Conservation (phyloP, 2,329 filamentous ascomycete species). For the Xylariaceae sp. region DNA sequence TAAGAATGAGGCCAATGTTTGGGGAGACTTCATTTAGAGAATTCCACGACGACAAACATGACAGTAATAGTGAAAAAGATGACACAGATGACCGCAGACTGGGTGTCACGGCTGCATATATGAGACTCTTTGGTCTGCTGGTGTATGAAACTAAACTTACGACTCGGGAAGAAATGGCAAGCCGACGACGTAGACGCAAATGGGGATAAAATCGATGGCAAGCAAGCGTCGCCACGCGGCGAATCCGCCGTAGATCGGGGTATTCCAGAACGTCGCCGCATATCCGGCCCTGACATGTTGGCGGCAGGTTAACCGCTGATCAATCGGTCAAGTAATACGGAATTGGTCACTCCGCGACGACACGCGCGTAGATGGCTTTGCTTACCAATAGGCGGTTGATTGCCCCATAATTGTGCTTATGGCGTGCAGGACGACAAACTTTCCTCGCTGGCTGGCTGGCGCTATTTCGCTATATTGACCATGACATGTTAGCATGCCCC, state of each 20-base stretch:
- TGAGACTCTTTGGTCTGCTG: no score
- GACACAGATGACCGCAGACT: neutral
- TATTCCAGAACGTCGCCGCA: conserved; percentile 50
- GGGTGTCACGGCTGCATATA: no score
- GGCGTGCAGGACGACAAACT: conserved; percentile 57
- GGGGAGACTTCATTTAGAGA: neutral
- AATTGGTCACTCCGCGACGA: neutral
- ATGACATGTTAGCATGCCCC: neutral
- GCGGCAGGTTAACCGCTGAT: neutral
- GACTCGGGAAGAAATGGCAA: conserved; percentile 53
- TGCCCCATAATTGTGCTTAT: conserved; percentile 54
- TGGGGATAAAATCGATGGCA: conserved; percentile 49
- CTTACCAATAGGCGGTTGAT: conserved; percentile 52
- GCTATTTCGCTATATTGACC: conserved; percentile 45
- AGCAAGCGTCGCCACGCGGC: conserved; percentile 52
- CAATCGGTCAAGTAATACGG: neutral
- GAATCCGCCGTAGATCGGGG: conserved; percentile 39
- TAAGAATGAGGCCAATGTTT: neutral
- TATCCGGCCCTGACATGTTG: conserved; percentile 48
- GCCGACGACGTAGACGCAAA: conserved; percentile 45
- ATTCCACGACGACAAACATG: no score
- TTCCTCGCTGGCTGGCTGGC: conserved; percentile 49
- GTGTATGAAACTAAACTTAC: conserved; percentile 32
- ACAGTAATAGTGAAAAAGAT: neutral
- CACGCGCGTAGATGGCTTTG: conserved; percentile 16